A percentile compares a stretch with the other conserved stretches of the same genome.
Evolutionary conservation across 2,329 filamentous ascomycete species (phyloP).

Genomic region (Xylariomycetidae sp.): DNA sequence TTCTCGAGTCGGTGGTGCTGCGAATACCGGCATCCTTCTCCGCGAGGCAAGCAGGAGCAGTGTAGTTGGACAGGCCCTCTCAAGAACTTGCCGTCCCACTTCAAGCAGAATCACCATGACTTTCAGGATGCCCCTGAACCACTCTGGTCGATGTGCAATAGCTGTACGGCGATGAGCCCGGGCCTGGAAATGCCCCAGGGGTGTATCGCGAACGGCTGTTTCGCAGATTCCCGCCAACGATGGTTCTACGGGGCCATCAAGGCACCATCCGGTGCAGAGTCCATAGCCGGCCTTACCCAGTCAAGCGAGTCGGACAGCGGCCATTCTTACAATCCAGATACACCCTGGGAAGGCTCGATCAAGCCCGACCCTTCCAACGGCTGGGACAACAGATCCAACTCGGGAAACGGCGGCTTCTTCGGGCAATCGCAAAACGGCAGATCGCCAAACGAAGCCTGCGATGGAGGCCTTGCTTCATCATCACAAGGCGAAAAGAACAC

Average conservation of each 20-base stretch:
- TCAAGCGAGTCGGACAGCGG: slow-evolving; percentile 21
- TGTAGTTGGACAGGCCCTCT: slow-evolving; percentile 24
- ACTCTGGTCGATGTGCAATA: slow-evolving; percentile 17
- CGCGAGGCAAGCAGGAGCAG: too few relatives aligned
- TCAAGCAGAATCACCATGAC: slow-evolving; percentile 14
- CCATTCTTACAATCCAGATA: slow-evolving; percentile 14
- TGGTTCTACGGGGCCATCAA: slow-evolving; percentile 19
- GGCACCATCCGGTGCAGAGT: slow-evolving; percentile 9
- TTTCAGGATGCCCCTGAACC: slow-evolving; percentile 11
- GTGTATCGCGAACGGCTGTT: slow-evolving; percentile 14
- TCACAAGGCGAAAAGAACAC: too few relatives aligned
- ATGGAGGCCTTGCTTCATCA: too few relatives aligned
- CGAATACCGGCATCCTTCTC: too few relatives aligned
- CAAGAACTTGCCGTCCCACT: slow-evolving; percentile 17
- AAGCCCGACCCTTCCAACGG: slow-evolving; percentile 8
- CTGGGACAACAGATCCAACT: slow-evolving; percentile 5
- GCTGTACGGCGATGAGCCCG: slow-evolving; percentile 10
- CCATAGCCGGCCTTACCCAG: slow-evolving; percentile 12
- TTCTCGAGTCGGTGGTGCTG: slow-evolving; percentile 21
- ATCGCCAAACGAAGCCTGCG: slow-evolving; percentile 8
- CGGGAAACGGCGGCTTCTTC: slow-evolving; percentile 4
- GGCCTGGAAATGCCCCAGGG: slow-evolving; percentile 7
- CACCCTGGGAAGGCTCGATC: too few relatives aligned
- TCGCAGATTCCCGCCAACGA: slow-evolving; percentile 9
- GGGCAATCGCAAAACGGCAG: slow-evolving; percentile 8